Percentiles rank a stretch among this genome's conserved stretches.
Conservation (phyloP, 1,284 basidiomycete species). For the Apiotrichum mycotoxinovorans region DNA sequence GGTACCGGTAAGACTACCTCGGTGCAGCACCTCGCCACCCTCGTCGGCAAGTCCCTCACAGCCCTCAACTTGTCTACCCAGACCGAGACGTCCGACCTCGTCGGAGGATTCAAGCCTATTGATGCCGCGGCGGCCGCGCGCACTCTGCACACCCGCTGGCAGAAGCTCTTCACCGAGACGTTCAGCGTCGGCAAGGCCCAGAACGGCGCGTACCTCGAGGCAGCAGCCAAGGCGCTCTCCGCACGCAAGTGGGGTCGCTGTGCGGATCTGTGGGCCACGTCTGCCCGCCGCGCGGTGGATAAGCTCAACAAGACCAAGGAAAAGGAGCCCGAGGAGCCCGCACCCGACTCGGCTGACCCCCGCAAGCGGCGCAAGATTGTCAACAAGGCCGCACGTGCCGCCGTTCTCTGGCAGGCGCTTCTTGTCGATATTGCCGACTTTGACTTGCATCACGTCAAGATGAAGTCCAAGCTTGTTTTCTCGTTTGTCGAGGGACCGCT, state of each 20-base stretch:
- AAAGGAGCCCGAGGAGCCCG: constrained; percentile 30
- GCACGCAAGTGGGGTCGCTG: constrained; percentile 83
- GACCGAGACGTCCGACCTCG: constrained; percentile 88
- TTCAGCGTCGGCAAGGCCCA: constrained; percentile 75
- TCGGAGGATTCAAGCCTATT: constrained; percentile 94
- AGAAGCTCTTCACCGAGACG: constrained; percentile 77
- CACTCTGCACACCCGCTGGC: constrained; percentile 70
- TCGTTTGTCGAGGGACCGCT: constrained; percentile 94
- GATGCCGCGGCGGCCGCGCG: constrained; percentile 77
- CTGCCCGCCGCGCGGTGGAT: constrained; percentile 50
- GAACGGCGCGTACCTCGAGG: constrained; percentile 81
- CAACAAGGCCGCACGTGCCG: constrained; percentile 40
- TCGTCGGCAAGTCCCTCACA: constrained; percentile 73
- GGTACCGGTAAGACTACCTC: constrained; percentile 97
- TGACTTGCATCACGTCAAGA: constrained; percentile 77
- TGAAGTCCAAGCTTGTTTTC: constrained; percentile 84
- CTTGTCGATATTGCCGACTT: constrained; percentile 72
- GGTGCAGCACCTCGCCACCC: constrained; percentile 78
- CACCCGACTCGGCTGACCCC: constrained; percentile 44
- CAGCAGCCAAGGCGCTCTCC: constrained; percentile 75
- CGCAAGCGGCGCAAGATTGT: constrained; percentile 72
- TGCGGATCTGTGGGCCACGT: constrained; percentile 67
- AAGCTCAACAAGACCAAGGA: constrained; percentile 55
- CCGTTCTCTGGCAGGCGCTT: constrained; percentile 68
- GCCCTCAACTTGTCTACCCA: constrained; percentile 95